Percentiles rank a stretch among this genome's conserved stretches.
Conservation (phyloP, 176 grass and related monocot genomes). For the Juncus inflexus region DNA sequence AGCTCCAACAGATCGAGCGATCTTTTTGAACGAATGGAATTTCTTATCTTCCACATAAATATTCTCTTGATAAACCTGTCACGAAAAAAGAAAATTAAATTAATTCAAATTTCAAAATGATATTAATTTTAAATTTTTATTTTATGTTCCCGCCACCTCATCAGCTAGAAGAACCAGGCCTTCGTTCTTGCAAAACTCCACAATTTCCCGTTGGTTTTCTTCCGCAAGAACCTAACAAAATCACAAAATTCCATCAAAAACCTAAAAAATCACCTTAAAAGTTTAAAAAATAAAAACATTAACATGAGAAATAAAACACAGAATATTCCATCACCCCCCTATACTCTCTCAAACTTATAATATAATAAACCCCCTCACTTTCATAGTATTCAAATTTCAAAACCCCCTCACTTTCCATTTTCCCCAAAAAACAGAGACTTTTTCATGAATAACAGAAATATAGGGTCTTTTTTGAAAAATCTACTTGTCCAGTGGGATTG, state of each 20-base stretch:
- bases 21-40: conserved; percentile 97
- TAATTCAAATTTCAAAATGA: neutral
- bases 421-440: too few species aligned
- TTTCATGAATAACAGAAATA: too few species aligned
- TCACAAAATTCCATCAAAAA: neutral
- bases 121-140: neutral
- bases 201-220: conserved; percentile 78
- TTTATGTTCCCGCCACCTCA: conserved; percentile 41
- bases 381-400: too few species aligned
- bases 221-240: conserved; percentile 74
- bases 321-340: neutral
- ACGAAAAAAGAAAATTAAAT: conserved; percentile 3
- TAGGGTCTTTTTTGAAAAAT: neutral
- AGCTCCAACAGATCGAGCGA: conserved; percentile 50
- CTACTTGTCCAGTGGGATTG: conserved; percentile 98
- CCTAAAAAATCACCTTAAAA: conserved; percentile 3
- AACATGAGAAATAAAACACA: conserved; percentile 10
- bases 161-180: conserved; percentile 94
- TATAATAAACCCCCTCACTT: too few species aligned
- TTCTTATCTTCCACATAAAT: conserved; percentile 83
- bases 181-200: conserved; percentile 85
- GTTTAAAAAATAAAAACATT: conserved; percentile 18
- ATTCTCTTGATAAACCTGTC: conserved; percentile 93
- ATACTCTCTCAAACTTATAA: too few species aligned
- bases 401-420: too few species aligned